Percentiles rank a stretch among this genome's conserved stretches.
Evolutionary conservation across 192 early-diverging fungal genomes (phyloP).

Genomic region (Backusella tarrabulga): DNA sequence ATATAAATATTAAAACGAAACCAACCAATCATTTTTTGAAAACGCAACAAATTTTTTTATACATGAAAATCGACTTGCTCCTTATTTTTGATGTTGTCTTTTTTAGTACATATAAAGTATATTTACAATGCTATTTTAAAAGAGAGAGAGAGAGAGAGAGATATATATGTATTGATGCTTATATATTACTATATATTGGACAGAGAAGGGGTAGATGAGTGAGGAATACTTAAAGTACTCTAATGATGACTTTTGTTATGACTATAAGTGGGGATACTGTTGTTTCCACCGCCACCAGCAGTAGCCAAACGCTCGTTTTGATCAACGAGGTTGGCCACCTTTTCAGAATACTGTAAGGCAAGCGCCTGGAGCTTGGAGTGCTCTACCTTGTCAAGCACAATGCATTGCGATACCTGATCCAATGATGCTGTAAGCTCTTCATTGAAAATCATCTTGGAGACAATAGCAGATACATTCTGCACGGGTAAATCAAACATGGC

Average conservation of each 20-base stretch:
- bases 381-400: constrained; percentile 79
- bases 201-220: neutral
- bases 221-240: neutral
- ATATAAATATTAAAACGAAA: neutral
- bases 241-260: neutral
- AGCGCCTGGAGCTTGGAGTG: constrained; percentile 78
- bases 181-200: neutral
- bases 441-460: constrained; percentile 92
- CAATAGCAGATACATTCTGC: constrained; percentile 63
- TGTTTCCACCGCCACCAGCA: neutral
- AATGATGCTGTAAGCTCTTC: constrained; percentile 88
- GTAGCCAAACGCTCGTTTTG: constrained; percentile 79
- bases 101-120: too few species aligned
- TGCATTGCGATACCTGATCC: constrained; percentile 75
- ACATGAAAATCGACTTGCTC: neutral
- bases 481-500: constrained; percentile 85
- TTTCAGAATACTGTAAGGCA: constrained; percentile 83
- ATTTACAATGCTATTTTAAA: too few species aligned
- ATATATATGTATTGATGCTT: neutral
- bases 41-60: neutral
- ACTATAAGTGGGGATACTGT: neutral
- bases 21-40: neutral
- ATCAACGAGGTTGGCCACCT: constrained; percentile 81
- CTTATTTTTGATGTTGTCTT: neutral
- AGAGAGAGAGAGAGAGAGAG: too few species aligned